Conservation (phyloP, 2,329 filamentous ascomycete species). For the Penicillium sp. region DNA sequence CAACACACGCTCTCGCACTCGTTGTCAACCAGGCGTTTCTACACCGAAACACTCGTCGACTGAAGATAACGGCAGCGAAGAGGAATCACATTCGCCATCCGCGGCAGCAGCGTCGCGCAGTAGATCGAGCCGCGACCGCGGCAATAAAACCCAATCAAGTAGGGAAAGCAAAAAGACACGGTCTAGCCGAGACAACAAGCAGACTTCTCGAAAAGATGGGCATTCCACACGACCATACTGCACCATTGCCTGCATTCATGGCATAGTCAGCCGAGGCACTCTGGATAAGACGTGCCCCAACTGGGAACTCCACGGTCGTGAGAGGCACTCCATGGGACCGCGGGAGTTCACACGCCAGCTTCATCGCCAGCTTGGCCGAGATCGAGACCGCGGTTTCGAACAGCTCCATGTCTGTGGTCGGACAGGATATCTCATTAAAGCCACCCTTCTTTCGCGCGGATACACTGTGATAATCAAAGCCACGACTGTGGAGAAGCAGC, state of each 20-base stretch:
- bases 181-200: conserved; percentile 9
- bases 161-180: conserved; percentile 15
- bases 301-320: conserved; percentile 12
- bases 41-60: conserved; percentile 12
- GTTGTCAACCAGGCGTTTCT: conserved; percentile 10
- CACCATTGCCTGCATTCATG: conserved; percentile 19
- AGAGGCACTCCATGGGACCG: conserved; percentile 25
- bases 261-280: conserved; percentile 15
- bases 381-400: conserved; percentile 18
- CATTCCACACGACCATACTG: conserved; percentile 17
- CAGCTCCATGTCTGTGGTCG: conserved; percentile 20
- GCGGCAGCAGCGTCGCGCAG: conserved; percentile 11
- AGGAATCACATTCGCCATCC: conserved; percentile 14
- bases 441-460: conserved; percentile 20
- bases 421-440: conserved; percentile 24
- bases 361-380: conserved; percentile 11
- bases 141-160: conserved; percentile 15
- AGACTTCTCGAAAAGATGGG: conserved; percentile 11
- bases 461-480: conserved; percentile 28
- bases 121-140: conserved; percentile 22
- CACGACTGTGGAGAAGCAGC: conserved; percentile 14
- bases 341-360: conserved; percentile 15
- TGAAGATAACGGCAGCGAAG: conserved; percentile 17
- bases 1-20: conserved; percentile 17
- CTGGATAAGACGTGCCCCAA: conserved; percentile 34